Conservation (phyloP, 768 basidiomycete species). For the Dioszegia hungarica region DNA sequence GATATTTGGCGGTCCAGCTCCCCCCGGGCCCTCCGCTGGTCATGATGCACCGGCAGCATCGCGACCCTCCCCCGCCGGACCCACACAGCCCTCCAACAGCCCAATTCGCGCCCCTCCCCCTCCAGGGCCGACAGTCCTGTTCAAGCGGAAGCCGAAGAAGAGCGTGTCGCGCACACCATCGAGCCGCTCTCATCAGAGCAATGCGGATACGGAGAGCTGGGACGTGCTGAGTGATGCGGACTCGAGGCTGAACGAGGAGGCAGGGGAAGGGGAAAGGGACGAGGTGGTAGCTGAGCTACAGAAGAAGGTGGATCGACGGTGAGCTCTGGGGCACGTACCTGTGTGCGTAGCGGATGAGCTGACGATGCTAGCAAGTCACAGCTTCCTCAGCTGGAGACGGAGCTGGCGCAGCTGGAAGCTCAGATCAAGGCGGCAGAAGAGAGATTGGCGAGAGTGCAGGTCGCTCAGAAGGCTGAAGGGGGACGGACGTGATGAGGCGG, state of each 20-base stretch:
- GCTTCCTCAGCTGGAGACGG: slow-evolving; percentile 28
- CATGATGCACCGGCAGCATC: too few species aligned
- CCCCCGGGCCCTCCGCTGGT: background rate
- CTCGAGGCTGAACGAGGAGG: slow-evolving; percentile 15
- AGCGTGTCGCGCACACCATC: background rate
- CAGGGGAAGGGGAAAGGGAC: slow-evolving; percentile 1
- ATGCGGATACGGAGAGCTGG: slow-evolving; percentile 13
- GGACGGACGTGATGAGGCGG: background rate
- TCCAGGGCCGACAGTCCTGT: background rate
- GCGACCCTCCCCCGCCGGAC: background rate
- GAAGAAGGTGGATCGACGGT: slow-evolving; percentile 39
- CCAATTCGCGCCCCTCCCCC: background rate
- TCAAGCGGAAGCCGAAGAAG: background rate
- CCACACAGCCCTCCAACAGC: background rate
- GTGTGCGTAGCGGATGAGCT: too few species aligned
- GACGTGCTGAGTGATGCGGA: slow-evolving; percentile 26
- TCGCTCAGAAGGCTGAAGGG: background rate
- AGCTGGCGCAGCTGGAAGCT: slow-evolving; percentile 31
- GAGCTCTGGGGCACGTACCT: too few species aligned
- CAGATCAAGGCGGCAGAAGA: slow-evolving; percentile 38
- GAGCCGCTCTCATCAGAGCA: background rate
- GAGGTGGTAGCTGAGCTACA: slow-evolving; percentile 25
- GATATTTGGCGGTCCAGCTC: slow-evolving; percentile 3
- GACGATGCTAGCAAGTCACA: slow-evolving; percentile 17
- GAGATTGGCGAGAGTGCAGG: slow-evolving; percentile 21